phyloP scores from a whole-genome alignment of 2,329 filamentous ascomycete genomes.

The Colletotrichum higginsianum region DNA sequence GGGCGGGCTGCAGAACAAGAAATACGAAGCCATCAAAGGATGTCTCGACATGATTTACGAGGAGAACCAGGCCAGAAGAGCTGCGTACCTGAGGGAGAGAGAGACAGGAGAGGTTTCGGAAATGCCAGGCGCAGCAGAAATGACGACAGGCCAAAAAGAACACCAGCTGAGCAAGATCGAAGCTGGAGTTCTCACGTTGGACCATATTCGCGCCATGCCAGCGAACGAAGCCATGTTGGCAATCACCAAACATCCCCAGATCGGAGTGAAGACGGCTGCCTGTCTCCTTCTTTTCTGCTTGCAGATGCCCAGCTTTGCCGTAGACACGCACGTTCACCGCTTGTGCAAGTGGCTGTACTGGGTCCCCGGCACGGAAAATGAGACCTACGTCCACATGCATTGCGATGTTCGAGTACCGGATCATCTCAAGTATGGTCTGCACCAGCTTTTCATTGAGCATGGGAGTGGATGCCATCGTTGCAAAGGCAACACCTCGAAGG shows the following conservation, averaged over 20 bases:
- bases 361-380: slow-evolving; percentile 65
- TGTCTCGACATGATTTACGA: slow-evolving; percentile 81
- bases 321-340: slow-evolving; percentile 71
- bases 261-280: slow-evolving; percentile 71
- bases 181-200: slow-evolving; percentile 70
- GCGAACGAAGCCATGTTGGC: slow-evolving; percentile 65
- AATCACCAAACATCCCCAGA: slow-evolving; percentile 65
- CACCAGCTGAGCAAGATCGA: slow-evolving; percentile 71
- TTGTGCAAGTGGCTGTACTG: slow-evolving; percentile 68
- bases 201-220: slow-evolving; percentile 63
- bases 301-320: slow-evolving; percentile 67
- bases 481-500: slow-evolving; percentile 66
- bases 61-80: slow-evolving; percentile 68
- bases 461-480: slow-evolving; percentile 66
- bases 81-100: slow-evolving; percentile 62
- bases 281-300: slow-evolving; percentile 72
- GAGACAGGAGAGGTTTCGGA: slow-evolving; percentile 57
- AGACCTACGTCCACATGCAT: slow-evolving; percentile 66
- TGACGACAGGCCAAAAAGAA: slow-evolving; percentile 65
- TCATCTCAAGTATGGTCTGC: slow-evolving; percentile 68
- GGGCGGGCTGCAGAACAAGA: slow-evolving; percentile 80
- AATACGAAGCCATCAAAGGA: slow-evolving; percentile 80
- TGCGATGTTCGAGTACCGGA: slow-evolving; percentile 67
- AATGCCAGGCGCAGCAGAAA: slow-evolving; percentile 58
- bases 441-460: slow-evolving; percentile 69